phyloP scores from a whole-genome alignment of 1,139 yeast species.

The Taphrina wiesneri region DNA sequence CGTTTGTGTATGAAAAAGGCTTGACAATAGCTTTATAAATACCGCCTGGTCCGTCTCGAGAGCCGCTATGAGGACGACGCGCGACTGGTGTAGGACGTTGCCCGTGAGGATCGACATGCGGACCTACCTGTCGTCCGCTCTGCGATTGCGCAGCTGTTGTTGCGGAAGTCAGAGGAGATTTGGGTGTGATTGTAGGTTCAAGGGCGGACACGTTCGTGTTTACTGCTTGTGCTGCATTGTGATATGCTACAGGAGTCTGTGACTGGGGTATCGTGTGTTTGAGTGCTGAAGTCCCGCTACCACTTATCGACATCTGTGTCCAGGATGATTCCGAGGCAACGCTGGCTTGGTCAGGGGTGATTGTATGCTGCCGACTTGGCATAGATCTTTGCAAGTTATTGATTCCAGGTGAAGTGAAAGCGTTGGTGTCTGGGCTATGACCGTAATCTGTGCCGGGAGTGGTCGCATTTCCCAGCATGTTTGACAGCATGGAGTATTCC shows the following conservation, averaged over 20 bases:
- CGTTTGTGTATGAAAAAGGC: conserved; percentile 88
- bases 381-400: background rate
- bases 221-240: background rate
- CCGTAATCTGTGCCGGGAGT: conserved; percentile 31
- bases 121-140: background rate
- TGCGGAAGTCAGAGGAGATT: background rate
- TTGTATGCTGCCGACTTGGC: conserved; percentile 6
- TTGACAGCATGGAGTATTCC: conserved; percentile 76
- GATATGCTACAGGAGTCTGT: background rate
- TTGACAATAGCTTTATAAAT: conserved; percentile 70
- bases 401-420: conserved; percentile 22
- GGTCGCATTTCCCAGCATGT: conserved; percentile 53
- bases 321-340: conserved; percentile 3
- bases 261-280: background rate
- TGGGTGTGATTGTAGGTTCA: background rate
- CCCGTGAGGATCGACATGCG: conserved; percentile 28
- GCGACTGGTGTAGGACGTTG: conserved; percentile 32
- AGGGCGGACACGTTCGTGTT: background rate
- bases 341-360: conserved; percentile 14
- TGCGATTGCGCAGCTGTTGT: background rate
- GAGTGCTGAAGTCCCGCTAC: background rate
- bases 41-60: conserved; percentile 49
- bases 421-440: conserved; percentile 19
- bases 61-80: conserved; percentile 34
- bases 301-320: background rate